Evolutionary conservation across 75 land plant species (phyloP), one percentile per base, ranked within the genome.

Genomic region (Selaginella tamariscina): DNA sequence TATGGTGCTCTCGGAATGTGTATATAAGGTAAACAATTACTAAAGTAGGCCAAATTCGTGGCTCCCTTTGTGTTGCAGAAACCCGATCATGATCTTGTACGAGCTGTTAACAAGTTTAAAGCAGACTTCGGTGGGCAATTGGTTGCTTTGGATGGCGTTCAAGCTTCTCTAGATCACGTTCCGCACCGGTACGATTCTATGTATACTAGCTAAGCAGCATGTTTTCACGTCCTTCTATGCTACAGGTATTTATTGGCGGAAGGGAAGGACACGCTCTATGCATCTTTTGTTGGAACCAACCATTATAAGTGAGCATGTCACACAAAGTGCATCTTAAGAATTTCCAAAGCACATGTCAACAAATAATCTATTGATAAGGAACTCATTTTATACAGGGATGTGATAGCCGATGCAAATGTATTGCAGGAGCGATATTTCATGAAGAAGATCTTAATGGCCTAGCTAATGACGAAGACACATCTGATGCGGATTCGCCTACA

Each of bases 71-170:
- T 55, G 27, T 68, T 32, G 27, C 60, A 88, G 93, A 81, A 79
- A 81, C 98, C 98, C 72, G 86, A 82, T 59, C 57, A 80, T 31
- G 98, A 92, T 75, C 74, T 92, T 62, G 62, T 92, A 67, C 78
- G 88, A 49, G 73, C 74, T 28, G 85, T 86, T 8, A 92, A 92
- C 71, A 92, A 86, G 69, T 92, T 86, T 70, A 86, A 89, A 67
- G 85, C 84, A 55, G 98, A 92, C 64, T 92, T 92, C 81, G 98
- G 98, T 68, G 98, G 95, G 13, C 95, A 92, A 72, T 32, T 88
- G 31, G 83, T 89, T 69, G 75, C 80, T 66, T 63, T 92, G 28
- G 85, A 89, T 69, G 80, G 86, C 66, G 83, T 92, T 33, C 90
- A 92, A 49, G 79, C 82, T 69, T 92, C 98, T 66, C 69, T 82